Evolutionary conservation across 1,139 yeast species (phyloP), one percentile per base, ranked within the genome.

Genomic region (Pneumocystis sp.): DNA sequence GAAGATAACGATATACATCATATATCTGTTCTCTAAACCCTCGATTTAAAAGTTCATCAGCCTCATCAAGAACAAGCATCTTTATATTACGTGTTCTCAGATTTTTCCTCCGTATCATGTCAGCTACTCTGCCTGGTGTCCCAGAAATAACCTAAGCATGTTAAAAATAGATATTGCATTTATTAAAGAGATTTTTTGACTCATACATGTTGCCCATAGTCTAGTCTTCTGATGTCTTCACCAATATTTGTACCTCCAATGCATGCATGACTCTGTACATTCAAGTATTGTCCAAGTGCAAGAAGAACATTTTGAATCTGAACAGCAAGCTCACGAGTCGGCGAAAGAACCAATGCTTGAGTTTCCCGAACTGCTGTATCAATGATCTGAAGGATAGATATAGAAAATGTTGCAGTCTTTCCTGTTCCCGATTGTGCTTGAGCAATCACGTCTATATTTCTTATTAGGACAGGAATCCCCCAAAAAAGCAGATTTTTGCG

Each of bases 351-450:
- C 79, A 93, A 84, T 74, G 97, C 95, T 80, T 88, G 96, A 74
- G 95, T 86, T 76, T 82, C 72, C 29, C 71, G 68, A 29, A 70
- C 65, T 50, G 69, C 66, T n/a, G 69, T 69, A 77, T 87, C 91
- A 72, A 87, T 85, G 82, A 88, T 64, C 29, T 67, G 96, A 78
- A 93, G 84, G 74, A 96, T 93, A 74, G 96, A 87, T 74, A 93
- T 91, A 78, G 97, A 87, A 85, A 93, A 93, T 72, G 98, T 93
- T 76, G 97, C 98, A 70, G 98, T 93, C 83, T 93, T 93, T 86
- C 98, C 98, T 71, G 98, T 93, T 86, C 98, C 98, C 66, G 97
- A 91, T 83, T 93, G 98, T 73, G 97, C 97, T 81, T 93, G 98
- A 72, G 97, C 98, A 75, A 93, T 85, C 67, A 91, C 96, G 79